A percentile compares a stretch with the other conserved stretches of the same genome.
Conservation (phyloP, 306 rosid genomes). For the Medicago lupulina region DNA sequence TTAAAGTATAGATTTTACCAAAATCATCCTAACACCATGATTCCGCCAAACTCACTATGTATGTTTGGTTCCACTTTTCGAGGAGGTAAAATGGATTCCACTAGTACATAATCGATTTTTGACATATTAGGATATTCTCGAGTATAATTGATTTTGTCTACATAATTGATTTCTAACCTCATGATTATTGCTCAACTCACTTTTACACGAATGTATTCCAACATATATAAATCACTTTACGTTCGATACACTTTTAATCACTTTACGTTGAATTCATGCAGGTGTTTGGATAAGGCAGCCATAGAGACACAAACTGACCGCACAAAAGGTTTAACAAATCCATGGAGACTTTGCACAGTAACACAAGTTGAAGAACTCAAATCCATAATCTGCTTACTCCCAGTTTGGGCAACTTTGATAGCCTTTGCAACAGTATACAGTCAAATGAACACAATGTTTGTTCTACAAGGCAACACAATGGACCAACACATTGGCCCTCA, state of each 20-base stretch:
- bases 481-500: slow-evolving; percentile 74
- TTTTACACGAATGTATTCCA: too few species aligned
- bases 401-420: slow-evolving; percentile 84
- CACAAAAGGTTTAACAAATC: slow-evolving; percentile 41
- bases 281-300: slow-evolving; percentile 83
- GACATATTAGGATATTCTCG: too few species aligned
- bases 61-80: too few species aligned
- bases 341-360: slow-evolving; percentile 87
- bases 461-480: slow-evolving; percentile 85
- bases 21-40: not conserved
- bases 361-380: slow-evolving; percentile 90
- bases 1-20: not conserved
- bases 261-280: slow-evolving; percentile 53
- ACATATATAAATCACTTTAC: too few species aligned
- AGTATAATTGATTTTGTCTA: too few species aligned
- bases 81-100: too few species aligned
- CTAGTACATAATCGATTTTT: too few species aligned
- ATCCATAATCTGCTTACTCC: slow-evolving; percentile 63
- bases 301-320: slow-evolving; percentile 53
- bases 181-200: too few species aligned
- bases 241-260: too few species aligned
- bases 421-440: slow-evolving; percentile 75
- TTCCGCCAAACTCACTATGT: not conserved
- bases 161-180: not conserved
- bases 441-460: slow-evolving; percentile 91